Evolutionary conservation across 352 stramenopile species (phyloP), one percentile per base, ranked within the genome.

Genomic region (Phytophthora cactorum): DNA sequence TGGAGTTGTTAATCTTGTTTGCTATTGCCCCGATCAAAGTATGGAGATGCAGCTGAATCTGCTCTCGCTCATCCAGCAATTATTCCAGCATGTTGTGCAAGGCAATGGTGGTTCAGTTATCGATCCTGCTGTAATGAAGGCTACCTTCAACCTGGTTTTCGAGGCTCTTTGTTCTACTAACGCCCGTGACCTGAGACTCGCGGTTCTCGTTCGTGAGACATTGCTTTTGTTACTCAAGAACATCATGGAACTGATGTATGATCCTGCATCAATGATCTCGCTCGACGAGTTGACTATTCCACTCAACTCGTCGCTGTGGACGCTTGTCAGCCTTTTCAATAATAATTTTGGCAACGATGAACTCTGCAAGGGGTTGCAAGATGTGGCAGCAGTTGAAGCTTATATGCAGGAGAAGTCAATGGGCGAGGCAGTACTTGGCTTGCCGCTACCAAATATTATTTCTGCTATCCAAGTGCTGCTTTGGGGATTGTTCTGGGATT

Each of bases 401-500:
- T 70, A 39, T 34, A 27, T 69, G 8, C 38, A 66, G 15, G 27
- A 14, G 2, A 52, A 51, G 10, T 47, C n/a, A 25, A 32, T 29
- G 14, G 52, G 22, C 22, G 22, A 22, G 22, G 22, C 22, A 22
- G 22, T 22, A 22, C 22, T 32, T 10, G 28, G 45, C 12, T 31
- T 73, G 9, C n/a, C 63, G 49, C 15, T 72, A 28, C n/a, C 41
- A 46, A 56, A 11, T 25, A 58, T 66, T 12, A 72, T 59, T 15
- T 67, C 43, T 9, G 43, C 57, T 38, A 27, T 64, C 25, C 59
- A 66, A 43, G 36, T 67, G 7, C 34, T 83, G 9, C 63, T 83
- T 7, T 83, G 75, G 75, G 73, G 58, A 51, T 57, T 81, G 22
- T 51, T 82, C 0, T 82, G 75, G 75, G 55, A 58, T 17, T 55